phyloP scores from a whole-genome alignment of 768 basidiomycete genomes.

The Rhodotorula graminis region DNA sequence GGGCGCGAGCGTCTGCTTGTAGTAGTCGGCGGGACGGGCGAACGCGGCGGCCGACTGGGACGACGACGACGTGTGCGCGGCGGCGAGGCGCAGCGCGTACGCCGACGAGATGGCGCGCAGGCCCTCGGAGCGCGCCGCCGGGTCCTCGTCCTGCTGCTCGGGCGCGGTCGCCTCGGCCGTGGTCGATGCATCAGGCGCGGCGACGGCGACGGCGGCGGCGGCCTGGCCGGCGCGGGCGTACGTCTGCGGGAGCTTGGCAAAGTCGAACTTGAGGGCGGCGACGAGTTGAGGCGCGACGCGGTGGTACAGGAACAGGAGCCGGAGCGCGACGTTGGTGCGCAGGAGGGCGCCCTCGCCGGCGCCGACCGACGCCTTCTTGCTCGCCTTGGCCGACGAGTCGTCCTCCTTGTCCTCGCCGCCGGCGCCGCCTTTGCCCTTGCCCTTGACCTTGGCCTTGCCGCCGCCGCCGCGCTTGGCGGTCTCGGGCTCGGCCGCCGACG shows the following conservation, averaged over 20 bases:
- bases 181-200: background rate
- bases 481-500: background rate
- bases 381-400: background rate
- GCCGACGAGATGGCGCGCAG: constrained; percentile 49
- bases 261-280: constrained; percentile 76
- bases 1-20: constrained; percentile 54
- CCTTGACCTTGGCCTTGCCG: background rate
- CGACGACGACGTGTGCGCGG: constrained; percentile 52
- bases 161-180: background rate
- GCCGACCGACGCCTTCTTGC: background rate
- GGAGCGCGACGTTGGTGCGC: constrained; percentile 70
- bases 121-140: constrained; percentile 27
- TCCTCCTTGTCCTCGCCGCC: background rate
- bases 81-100: constrained; percentile 65
- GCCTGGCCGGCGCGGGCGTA: constrained; percentile 1
- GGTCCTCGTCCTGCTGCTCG: background rate
- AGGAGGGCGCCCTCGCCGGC: constrained; percentile 48
- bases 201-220: background rate
- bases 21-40: constrained; percentile 55
- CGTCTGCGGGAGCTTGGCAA: constrained; percentile 59
- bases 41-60: background rate
- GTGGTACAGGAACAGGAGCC: constrained; percentile 82
- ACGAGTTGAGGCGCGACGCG: constrained; percentile 66
- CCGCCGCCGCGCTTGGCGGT: no score
- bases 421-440: background rate